Base-by-base conservation (phyloP, 2,329 filamentous ascomycete genomes). In the Botrytis pseudocinerea region DNA sequence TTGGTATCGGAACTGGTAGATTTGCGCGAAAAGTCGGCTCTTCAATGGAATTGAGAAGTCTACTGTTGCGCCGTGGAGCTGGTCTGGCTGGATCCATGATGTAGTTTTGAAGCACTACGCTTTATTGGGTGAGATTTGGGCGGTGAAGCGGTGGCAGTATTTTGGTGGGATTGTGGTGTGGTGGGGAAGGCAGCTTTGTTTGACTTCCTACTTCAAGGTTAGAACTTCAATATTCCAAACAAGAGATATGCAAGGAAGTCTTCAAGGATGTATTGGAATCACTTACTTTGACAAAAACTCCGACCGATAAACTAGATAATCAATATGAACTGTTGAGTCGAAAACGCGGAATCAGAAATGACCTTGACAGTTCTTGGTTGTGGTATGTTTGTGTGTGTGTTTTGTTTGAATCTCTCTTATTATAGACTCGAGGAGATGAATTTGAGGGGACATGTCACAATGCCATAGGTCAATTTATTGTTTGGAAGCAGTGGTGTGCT, bases 311-410 rank as follows among this genome's bases (percentile, higher is more conserved):
- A 57, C 8, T 4, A 20, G 22, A 32, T 16, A 32, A 6, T 14
- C 32, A 57, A 6, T 20, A 59, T 44, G 60, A 65, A 16, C 32
- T 32, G 38, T 66, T 57, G 22, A 51, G 32, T 42, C 25, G 38
- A 38, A 59, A n/a, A 40, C 25, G 5, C 40, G 38, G 61, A 74
- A 51, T 74, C 71, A 38, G 85, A 86, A 77, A 87, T 94, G 76
- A 95, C 92, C 76, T 87, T 97, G 84, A 89, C 93, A 75, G 89
- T 96, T 75, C 86, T 97, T 73, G 94, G 94, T 79, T 96, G 93
- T 82, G 93, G 93, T 92, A 87, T 80, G 88, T 84, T 46, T 63
- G 22, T 57, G 46, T 61, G 35, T 35, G 51, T 46, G 40, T 69
- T 72, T 44, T 46, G 68, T 57, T 35, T n/a, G 42, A 12, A 16